Percentiles rank a stretch among this genome's conserved stretches.
Evolutionary conservation across 345 rosid genomes (phyloP).

Genomic region (Hevea brasiliensis): DNA sequence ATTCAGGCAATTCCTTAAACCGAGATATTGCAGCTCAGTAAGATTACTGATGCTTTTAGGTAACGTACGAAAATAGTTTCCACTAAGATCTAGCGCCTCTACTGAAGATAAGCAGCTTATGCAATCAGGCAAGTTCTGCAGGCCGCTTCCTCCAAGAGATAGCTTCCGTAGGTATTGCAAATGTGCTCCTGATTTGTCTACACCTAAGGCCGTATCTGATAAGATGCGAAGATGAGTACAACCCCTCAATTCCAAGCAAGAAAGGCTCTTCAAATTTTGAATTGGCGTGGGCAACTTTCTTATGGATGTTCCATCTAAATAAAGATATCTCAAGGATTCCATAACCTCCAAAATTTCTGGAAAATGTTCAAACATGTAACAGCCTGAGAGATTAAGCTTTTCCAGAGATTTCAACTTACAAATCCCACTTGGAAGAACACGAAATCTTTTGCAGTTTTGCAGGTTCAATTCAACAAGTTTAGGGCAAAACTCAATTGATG

Average conservation of each 20-base stretch:
- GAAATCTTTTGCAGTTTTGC: slow-evolving; percentile 1
- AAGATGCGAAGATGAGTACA: neutral
- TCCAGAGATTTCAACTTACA: neutral
- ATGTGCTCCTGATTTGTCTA: too few relatives aligned
- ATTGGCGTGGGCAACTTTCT: neutral
- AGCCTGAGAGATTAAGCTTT: slow-evolving; percentile 3
- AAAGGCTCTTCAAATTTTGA: neutral
- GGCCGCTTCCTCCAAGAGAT: neutral
- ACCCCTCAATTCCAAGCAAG: neutral
- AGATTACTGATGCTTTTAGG: slow-evolving; percentile 28
- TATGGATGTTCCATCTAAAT: neutral
- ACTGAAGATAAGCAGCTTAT: neutral
- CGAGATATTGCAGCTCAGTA: slow-evolving; percentile 10
- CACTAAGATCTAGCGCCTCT: neutral
- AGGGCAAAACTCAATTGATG: neutral
- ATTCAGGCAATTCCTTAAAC: neutral
- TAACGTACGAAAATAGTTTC: neutral
- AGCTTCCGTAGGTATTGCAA: neutral
- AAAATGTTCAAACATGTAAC: neutral
- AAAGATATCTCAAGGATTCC: neutral
- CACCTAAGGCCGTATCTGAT: too few relatives aligned
- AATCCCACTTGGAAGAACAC: neutral
- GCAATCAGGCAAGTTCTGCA: neutral
- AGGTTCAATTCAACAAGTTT: neutral
- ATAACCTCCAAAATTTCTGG: neutral